Base-by-base conservation (phyloP, 495 filamentous ascomycete genomes). In the Chaetomium tenue region DNA sequence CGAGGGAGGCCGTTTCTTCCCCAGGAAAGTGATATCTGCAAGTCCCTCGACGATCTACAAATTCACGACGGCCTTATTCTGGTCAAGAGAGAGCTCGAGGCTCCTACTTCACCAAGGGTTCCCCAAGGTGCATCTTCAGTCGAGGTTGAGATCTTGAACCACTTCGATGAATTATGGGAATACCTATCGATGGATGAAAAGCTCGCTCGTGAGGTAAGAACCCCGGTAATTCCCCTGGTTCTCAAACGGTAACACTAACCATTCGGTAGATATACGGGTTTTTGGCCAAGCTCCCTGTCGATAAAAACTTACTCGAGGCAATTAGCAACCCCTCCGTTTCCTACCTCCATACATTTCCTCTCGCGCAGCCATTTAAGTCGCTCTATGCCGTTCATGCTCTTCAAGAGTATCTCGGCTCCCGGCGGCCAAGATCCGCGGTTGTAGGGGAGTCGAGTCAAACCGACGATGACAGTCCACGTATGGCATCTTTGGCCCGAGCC, bases 141-240 rank as follows among this genome's bases (percentile, higher is more conserved):
- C 9, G 90, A 96, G 66, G 78, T 81, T 16, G 90, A 93, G 65
- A 87, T 98, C 23, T 75, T 96, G 61, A 85, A 88, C 61, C 91
- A 96, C 74, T 96, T 97, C 71, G 85, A 91, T 60, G 87, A 93
- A 61, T 76, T 98, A 11, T 96, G 93, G 80, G 83, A 86, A 20
- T 87, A 93, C 68, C 82, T 98, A 44, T 84, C 85, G 58, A 85
- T 94, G 72, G 83, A 90, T 48, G 90, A 91, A 63, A 82, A 81
- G 48, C 76, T 94, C 18, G 87, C 89, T n/a, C 78, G 82, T 68
- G 85, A 88, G 75, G 86, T 91, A 78, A 65, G 74, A 47, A 6
- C 12, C 5, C 13, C 51, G 2, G 26, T 33, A 6, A 59, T 23
- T 9, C 52, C 26, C 26, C 53, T 39, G 30, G 5, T 54, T 8